Evolutionary conservation across 2,329 filamentous ascomycete species (phyloP).

Genomic region (Aureobasidium sp.): DNA sequence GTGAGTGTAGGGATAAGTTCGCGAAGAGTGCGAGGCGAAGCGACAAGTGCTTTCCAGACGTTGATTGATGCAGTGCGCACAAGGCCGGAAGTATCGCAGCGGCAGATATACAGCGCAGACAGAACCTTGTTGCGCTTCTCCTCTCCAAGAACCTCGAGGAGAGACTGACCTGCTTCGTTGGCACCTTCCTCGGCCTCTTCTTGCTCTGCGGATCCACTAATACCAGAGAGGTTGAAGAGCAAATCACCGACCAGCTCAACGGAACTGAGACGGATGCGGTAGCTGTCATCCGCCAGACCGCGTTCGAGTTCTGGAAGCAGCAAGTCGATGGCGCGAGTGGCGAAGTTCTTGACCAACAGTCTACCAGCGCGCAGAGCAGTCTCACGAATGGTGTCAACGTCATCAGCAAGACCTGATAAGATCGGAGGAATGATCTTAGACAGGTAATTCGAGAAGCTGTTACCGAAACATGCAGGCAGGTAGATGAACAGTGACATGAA

Average conservation of each 20-base stretch:
- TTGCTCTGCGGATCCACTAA: conserved; percentile 67
- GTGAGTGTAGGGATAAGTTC: conserved; percentile 92
- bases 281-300: conserved; percentile 92
- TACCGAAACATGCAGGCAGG: conserved; percentile 96
- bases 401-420: conserved; percentile 85
- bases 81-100: conserved; percentile 87
- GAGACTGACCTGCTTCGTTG: conserved; percentile 82
- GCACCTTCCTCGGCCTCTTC: conserved; percentile 74
- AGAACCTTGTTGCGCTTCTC: conserved; percentile 96
- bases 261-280: conserved; percentile 95
- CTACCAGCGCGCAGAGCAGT: conserved; percentile 91
- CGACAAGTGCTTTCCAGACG: conserved; percentile 96
- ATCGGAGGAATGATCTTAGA: conserved; percentile 94
- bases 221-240: conserved; percentile 94
- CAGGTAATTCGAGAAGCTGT: conserved; percentile 94
- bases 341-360: conserved; percentile 96
- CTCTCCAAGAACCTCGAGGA: conserved; percentile 87
- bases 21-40: conserved; percentile 84
- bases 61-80: conserved; percentile 83
- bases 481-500: conserved; percentile 99
- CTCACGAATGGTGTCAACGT: conserved; percentile 92
- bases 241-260: conserved; percentile 95
- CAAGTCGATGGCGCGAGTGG: conserved; percentile 86
- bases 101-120: conserved; percentile 94
- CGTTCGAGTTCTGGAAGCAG: conserved; percentile 90